Evolutionary conservation across 306 rosid species (phyloP).

Genomic region (Mimosa pudica): DNA sequence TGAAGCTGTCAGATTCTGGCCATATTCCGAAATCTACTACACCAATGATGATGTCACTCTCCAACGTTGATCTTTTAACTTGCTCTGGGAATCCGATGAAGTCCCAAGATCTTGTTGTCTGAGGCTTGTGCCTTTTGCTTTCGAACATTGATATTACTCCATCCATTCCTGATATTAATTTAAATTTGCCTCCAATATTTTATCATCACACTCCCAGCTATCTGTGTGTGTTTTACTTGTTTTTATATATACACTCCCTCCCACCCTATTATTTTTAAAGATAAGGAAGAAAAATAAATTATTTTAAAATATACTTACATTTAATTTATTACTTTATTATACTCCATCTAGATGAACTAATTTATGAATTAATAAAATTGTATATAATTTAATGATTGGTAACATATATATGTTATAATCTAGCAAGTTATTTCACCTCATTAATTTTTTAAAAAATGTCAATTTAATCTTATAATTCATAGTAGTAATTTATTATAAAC

Average conservation of each 20-base stretch:
- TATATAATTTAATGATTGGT: too few species aligned
- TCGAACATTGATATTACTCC: slow-evolving; percentile 36
- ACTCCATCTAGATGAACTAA: too few species aligned
- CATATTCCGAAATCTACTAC: slow-evolving; percentile 36
- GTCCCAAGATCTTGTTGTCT: slow-evolving; percentile 45
- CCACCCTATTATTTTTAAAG: too few species aligned
- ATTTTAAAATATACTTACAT: too few species aligned
- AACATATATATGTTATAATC: too few species aligned
- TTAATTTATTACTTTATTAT: too few species aligned
- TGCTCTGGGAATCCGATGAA: slow-evolving; percentile 31
- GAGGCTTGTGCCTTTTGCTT: background rate
- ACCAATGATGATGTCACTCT: slow-evolving; percentile 31
- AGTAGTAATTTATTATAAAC: too few species aligned
- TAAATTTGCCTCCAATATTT: background rate
- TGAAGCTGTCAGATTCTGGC: slow-evolving; percentile 41
- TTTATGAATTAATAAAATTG: too few species aligned
- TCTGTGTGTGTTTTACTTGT: background rate
- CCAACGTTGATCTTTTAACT: background rate
- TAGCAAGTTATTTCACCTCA: too few species aligned
- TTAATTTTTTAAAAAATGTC: too few species aligned
- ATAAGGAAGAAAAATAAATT: too few species aligned
- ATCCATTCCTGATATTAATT: slow-evolving; percentile 12
- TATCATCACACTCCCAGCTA: background rate
- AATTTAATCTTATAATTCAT: too few species aligned
- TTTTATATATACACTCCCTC: background rate